Base-by-base conservation (phyloP, 2,329 filamentous ascomycete species). In the Ascochyta rabiei region DNA sequence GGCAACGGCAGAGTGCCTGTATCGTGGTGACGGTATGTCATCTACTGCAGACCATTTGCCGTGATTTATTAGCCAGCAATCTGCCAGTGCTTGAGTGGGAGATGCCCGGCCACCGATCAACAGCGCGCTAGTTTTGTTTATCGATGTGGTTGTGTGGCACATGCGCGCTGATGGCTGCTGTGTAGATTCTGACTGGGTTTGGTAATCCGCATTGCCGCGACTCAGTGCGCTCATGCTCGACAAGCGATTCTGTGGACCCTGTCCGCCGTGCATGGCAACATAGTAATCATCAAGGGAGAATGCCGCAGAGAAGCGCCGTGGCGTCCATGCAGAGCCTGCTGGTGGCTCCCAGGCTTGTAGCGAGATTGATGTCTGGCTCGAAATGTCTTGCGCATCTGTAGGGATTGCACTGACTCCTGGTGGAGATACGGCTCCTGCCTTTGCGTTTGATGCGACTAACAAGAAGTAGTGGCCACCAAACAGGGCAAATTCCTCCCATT, bases 401-500 rank as follows among this genome's bases (percentile, higher is more conserved):
- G 31, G n/a, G 24, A 19, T 30, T 37, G 33, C 39, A 43, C 23
- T 48, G 42, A 33, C 28, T 42, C 7, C 16, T 33, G 43, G 33
- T 26, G 28, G 19, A 39, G 38, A 56, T 46, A 48, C 56, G 39
- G 61, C 31, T 56, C 41, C 34, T 50, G 53, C 41, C 47, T 61
- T 58, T 49, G 56, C 59, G 64, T 76, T 85, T 37, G 78, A 81
- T 13, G 91, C 90, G 18, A 86, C 80, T 8, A 96, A 80, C 38
- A 97, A 76, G 63, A 93, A 89, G 74, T 96, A 96, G 74, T 97
- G 93, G 30, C 87, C 86, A 2, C 85, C 86, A 72, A 96, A 96
- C 0, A 96, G 79, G 2, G 89, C 87, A 69, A 97, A 92, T 67
- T 97, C 93, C 74, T 98, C 93, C 91, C 91, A 96, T 75, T 97